Evolutionary conservation across 345 rosid species (phyloP), one percentile per base, ranked within the genome.

Genomic region (Eucalyptus caleyi): DNA sequence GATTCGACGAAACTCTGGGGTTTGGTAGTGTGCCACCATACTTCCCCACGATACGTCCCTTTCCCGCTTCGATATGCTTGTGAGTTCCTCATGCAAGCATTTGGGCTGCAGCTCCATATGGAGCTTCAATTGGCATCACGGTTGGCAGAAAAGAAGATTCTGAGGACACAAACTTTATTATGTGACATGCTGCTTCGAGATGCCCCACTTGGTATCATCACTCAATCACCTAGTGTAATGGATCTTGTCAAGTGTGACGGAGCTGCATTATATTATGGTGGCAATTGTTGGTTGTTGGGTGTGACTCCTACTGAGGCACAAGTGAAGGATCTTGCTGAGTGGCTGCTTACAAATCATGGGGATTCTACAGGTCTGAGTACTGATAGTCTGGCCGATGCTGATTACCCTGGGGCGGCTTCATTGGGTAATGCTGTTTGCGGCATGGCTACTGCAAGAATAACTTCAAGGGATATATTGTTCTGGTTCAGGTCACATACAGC

Each of bases 201-300:
- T 86, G 95, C 94, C 34, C 98, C 96, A 7, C 93, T 93, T 1
- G 96, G 97, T 65, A 93, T 97, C 47, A 93, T 97, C 54, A 97
- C 98, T n/a, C 96, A 96, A 60, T 96, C 98, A 86, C 99, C 99
- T 12, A 95, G 94, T 82, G 91, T 97, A 42, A 96, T 94, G 96
- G 98, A 97, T 91, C 96, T 97, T 77, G 97, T 96, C 51, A 97
- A 96, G 88, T 97, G 99, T 89, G 98, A 97, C 82, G 99, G 99
- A 59, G 98, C 99, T 12, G 99, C 98, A 30, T 87, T 97, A 53
- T 94, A 88, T 62, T 96, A 94, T 90, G 92, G 90, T 26, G 96
- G 92, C 87, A 94, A 88, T 54, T 96, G 96, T 86, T 96, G 97
- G 98, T 82, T 95, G 91, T 91, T 94, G 24, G 98, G 99, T 86